Evolutionary conservation across 2,329 filamentous ascomycete species (phyloP), one percentile per base, ranked within the genome.

Genomic region (Aspergillus unguis): DNA sequence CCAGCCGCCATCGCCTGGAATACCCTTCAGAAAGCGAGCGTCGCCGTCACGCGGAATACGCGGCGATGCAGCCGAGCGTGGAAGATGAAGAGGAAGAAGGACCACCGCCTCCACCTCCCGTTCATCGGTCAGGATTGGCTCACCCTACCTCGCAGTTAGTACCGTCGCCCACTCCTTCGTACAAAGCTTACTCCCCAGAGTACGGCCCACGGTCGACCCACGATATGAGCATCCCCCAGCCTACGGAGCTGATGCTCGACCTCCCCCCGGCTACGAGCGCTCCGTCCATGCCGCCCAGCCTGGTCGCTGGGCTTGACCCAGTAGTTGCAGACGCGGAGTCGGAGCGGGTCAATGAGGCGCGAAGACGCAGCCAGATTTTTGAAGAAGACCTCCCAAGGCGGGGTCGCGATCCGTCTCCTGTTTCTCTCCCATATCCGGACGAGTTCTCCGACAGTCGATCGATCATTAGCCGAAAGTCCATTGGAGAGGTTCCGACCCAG

Each of bases 51-150:
- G 59, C 63, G 11, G 65, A 71, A 50, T 72, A 75, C 56, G 70
- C 70, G 8, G 69, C 71, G 5, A 76, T 77, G 75, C 75, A 77
- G 53, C 73, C 75, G 6, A 73, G 73, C 1, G 75, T 77, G 43
- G 75, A 77, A 56, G 75, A 77, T 62, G 75, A 72, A 54, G 65
- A 71, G 7, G 70, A 73, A 7, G 70, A 71, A 36, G 65, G 59
- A 4, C 62, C 61, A n/a, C 67, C 69, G 17, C 70, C 70, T 33
- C 68, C 70, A 8, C 69, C 69, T 1, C 70, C 69, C 1, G 62
- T 66, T 9, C 70, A 72, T 54, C 64, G 69, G 46, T 68, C 69
- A 33, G 62, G 62, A 31, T 58, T 66, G 56, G 61, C 60, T 28
- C 64, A 67, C 27, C 53, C 60, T 33, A 64, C 52, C 56, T 61